Conservation (phyloP, 2,329 filamentous ascomycete species). For the Fusarium duplospermum region DNA sequence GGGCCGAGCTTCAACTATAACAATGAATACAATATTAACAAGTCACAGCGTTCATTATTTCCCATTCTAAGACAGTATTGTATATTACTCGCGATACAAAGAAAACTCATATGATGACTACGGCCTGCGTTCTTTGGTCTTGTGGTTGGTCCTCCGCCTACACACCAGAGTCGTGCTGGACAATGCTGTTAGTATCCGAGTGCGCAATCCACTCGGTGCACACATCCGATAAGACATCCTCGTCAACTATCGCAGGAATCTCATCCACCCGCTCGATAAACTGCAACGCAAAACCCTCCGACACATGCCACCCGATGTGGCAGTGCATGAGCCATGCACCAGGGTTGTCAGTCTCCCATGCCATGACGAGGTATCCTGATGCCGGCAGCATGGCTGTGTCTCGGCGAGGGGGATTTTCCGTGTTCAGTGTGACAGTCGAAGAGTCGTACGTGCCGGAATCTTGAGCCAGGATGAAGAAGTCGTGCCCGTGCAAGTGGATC, state of each 20-base stretch:
- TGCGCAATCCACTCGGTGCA: background rate
- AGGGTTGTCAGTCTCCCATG: conserved; percentile 3
- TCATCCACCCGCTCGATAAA: background rate
- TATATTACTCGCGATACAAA: too few species aligned
- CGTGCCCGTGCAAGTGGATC: conserved; percentile 44
- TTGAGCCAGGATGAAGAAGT: conserved; percentile 37
- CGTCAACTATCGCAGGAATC: background rate
- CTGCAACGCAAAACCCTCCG: background rate
- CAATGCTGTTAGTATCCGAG: background rate
- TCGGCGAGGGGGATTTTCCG: conserved; percentile 6
- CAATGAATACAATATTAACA: too few species aligned
- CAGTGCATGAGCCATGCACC: conserved; percentile 18
- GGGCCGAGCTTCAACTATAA: too few species aligned
- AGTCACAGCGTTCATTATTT: too few species aligned
- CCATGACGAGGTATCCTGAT: conserved; percentile 14
- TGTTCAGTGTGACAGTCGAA: conserved; percentile 20
- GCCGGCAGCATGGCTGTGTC: conserved; percentile 10
- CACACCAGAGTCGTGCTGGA: background rate
- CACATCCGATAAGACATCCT: background rate
- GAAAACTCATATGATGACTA: background rate
- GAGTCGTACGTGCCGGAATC: conserved; percentile 27
- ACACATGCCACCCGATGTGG: conserved; percentile 2
- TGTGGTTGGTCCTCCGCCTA: background rate
- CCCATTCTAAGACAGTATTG: too few species aligned
- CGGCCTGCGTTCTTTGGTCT: background rate